phyloP scores from a whole-genome alignment of 331 rosid species.

The Spiraea crenata region DNA sequence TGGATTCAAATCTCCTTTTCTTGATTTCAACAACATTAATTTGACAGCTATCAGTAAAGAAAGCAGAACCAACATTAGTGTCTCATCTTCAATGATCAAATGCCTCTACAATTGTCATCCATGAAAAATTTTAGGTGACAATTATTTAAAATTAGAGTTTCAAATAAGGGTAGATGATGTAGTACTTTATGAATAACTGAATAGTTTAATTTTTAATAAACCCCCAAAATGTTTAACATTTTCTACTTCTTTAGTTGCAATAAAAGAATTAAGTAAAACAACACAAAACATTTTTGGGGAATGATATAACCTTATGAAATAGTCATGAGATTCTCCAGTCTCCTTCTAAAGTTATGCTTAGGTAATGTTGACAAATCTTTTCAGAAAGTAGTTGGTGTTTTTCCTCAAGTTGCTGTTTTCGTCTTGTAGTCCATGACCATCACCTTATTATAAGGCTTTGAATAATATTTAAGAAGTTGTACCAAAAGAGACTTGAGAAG shows the following conservation, averaged over 20 bases:
- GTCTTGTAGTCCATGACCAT: constrained; percentile 6
- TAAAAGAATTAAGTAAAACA: background rate
- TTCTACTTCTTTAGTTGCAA: background rate
- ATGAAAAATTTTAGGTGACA: too few species aligned
- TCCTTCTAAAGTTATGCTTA: constrained; percentile 1
- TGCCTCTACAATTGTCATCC: too few species aligned
- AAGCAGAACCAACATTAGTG: too few species aligned
- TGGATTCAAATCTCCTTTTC: too few species aligned
- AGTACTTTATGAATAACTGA: too few species aligned
- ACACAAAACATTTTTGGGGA: background rate
- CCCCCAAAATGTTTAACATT: too few species aligned
- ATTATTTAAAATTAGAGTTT: too few species aligned
- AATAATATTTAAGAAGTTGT: background rate
- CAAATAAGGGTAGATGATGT: too few species aligned
- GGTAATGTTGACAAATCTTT: constrained; percentile 13
- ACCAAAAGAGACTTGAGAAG: background rate
- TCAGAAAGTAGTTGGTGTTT: background rate
- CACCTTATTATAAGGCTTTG: background rate
- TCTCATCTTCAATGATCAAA: too few species aligned
- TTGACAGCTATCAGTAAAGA: too few species aligned
- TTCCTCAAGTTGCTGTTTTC: constrained; percentile 6
- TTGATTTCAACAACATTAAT: too few species aligned
- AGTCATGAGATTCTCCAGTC: constrained; percentile 3
- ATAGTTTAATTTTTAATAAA: too few species aligned
- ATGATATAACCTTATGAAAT: background rate